Percentiles rank a stretch among this genome's conserved stretches.
Conservation (phyloP, 2,329 filamentous ascomycete genomes). For the Aureobasidium sp. region DNA sequence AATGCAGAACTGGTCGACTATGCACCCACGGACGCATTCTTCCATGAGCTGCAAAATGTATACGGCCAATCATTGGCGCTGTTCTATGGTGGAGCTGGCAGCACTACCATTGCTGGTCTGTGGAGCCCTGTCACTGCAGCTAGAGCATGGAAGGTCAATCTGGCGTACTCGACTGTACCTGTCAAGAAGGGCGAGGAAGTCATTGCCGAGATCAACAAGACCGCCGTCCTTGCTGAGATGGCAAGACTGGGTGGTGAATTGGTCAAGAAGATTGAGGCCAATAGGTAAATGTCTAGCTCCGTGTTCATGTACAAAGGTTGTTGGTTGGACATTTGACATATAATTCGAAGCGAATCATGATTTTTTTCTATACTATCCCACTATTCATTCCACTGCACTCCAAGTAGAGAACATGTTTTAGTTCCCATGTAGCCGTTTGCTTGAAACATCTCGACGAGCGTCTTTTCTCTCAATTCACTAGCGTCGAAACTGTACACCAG, state of each 20-base stretch:
- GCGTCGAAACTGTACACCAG: too few relatives aligned
- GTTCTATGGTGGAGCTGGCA: constrained; percentile 60
- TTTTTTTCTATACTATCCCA: neutral
- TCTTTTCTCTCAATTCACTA: too few relatives aligned
- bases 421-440: too few relatives aligned
- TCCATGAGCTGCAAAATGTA: constrained; percentile 58
- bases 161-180: constrained; percentile 62
- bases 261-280: constrained; percentile 51
- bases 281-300: neutral
- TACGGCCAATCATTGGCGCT: constrained; percentile 70
- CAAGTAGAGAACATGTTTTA: too few relatives aligned
- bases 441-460: too few relatives aligned
- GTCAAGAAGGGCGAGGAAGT: constrained; percentile 33
- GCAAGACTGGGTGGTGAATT: constrained; percentile 54
- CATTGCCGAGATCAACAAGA: constrained; percentile 58
- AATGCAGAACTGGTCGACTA: constrained; percentile 44
- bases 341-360: neutral
- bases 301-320: too few relatives aligned
- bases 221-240: constrained; percentile 66
- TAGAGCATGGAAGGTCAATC: constrained; percentile 62
- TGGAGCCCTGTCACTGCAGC: constrained; percentile 54
- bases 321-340: neutral
- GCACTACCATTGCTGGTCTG: constrained; percentile 55
- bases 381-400: too few relatives aligned
- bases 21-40: constrained; percentile 56